Evolutionary conservation across 2,329 filamentous ascomycete genomes (phyloP).

Genomic region (Ophidiomyces ophidiicola): DNA sequence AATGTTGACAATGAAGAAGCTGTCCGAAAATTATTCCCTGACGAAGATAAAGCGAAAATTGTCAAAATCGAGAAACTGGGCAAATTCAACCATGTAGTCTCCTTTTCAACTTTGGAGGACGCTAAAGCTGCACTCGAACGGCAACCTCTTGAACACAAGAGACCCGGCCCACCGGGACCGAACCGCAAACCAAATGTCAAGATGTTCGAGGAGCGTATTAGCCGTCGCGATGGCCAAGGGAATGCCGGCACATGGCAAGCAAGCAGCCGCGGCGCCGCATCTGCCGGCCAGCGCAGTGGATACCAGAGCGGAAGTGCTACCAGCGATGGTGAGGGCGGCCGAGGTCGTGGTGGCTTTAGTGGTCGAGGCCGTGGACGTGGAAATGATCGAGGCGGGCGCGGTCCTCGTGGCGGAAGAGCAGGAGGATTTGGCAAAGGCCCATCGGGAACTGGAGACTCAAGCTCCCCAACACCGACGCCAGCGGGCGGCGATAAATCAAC

Average conservation of each 20-base stretch:
- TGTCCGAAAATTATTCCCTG: slow-evolving; percentile 65
- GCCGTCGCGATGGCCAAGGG: slow-evolving; percentile 32
- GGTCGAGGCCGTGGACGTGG: slow-evolving; percentile 44
- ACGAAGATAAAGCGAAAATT: slow-evolving; percentile 75
- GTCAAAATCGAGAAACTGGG: slow-evolving; percentile 53
- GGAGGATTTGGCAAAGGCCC: slow-evolving; percentile 31
- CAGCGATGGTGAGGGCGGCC: slow-evolving; percentile 61
- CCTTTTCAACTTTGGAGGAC: slow-evolving; percentile 68
- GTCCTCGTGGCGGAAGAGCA: slow-evolving; percentile 46
- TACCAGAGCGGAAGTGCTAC: slow-evolving; percentile 70
- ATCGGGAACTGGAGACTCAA: slow-evolving; percentile 8
- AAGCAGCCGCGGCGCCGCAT: slow-evolving; percentile 51
- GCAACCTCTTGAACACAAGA: slow-evolving; percentile 65
- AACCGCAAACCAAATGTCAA: slow-evolving; percentile 71
- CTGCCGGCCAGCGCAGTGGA: slow-evolving; percentile 53
- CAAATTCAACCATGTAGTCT: slow-evolving; percentile 68
- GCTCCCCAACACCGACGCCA: slow-evolving; percentile 10
- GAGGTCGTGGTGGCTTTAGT: slow-evolving; percentile 48
- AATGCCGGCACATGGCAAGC: slow-evolving; percentile 45
- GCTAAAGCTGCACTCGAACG: slow-evolving; percentile 66
- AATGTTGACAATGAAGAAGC: slow-evolving; percentile 75
- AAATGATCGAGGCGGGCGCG: slow-evolving; percentile 44
- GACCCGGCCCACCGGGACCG: slow-evolving; percentile 52
- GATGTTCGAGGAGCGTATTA: slow-evolving; percentile 62
- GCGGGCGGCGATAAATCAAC: slow-evolving; percentile 10